A percentile compares a stretch with the other conserved stretches of the same genome.
Evolutionary conservation across 2,329 filamentous ascomycete species (phyloP).

Genomic region (Aschersonia sp.): DNA sequence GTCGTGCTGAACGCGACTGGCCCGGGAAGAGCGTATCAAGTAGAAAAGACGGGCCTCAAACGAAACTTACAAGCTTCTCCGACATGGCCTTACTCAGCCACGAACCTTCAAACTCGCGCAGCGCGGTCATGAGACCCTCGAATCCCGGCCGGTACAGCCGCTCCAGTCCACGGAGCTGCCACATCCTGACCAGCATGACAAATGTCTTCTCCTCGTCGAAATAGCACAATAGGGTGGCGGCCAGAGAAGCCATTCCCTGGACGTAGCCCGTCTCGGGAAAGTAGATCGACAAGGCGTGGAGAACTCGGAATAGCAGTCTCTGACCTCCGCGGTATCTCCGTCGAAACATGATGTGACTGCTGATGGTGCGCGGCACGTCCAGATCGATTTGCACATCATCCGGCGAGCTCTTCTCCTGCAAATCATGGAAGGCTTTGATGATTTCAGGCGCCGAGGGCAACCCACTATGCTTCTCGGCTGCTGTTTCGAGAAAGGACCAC

Average conservation of each 20-base stretch:
- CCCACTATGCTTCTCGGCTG: constrained; percentile 49
- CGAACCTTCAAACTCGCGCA: constrained; percentile 69
- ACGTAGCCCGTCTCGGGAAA: constrained; percentile 89
- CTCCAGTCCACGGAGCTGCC: constrained; percentile 77
- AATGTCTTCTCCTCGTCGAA: constrained; percentile 93
- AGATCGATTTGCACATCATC: constrained; percentile 97
- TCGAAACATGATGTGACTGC: constrained; percentile 93
- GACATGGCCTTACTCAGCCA: constrained; percentile 81
- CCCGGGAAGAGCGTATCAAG: background rate
- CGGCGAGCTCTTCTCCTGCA: constrained; percentile 61
- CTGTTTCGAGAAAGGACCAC: constrained; percentile 79
- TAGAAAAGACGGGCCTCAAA: too few species aligned
- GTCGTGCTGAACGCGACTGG: background rate
- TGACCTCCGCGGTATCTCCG: constrained; percentile 84
- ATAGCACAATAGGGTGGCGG: constrained; percentile 86
- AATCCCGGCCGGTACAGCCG: constrained; percentile 71
- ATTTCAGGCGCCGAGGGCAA: constrained; percentile 57
- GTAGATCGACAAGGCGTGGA: constrained; percentile 85
- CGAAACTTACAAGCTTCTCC: constrained; percentile 54
- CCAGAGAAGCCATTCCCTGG: constrained; percentile 91
- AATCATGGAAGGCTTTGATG: constrained; percentile 54
- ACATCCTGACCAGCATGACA: constrained; percentile 91
- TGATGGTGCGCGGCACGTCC: constrained; percentile 91
- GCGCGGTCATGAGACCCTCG: constrained; percentile 68
- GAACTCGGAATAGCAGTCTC: constrained; percentile 76